Base-by-base conservation (phyloP, 2,329 filamentous ascomycete genomes). In the Colletotrichum tropicicola region DNA sequence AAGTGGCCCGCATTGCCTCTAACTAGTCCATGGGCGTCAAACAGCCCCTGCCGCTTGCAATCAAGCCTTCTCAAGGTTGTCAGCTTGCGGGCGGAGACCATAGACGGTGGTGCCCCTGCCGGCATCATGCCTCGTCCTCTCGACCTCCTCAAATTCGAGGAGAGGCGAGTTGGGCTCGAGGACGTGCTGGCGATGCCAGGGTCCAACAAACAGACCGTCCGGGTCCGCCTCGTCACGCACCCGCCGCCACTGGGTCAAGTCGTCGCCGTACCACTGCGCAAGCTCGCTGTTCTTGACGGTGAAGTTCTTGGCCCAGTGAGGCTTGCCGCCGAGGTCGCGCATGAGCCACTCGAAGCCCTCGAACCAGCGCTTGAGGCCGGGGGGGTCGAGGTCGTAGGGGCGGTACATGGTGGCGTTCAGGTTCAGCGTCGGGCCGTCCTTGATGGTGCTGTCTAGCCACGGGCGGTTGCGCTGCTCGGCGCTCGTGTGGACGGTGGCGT, bases 251-350 rank as follows among this genome's bases (percentile, higher is more conserved):
- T 86, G 79, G 15, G 83, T 79, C 64, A 97, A 81, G 55, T 90
- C 81, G 13, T 83, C 77, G 32, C 91, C 90, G 74, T 96, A 97
- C 77, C 93, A 88, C 2, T 77, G 75, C 60, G 87, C 84, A 43
- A 97, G 84, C 0, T 81, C 72, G 9, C 85, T 83, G 5, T 85
- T 83, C 10, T 85, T 84, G 51, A 84, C 82, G 54, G 83, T 82
- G 77, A 97, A 97, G 77, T 97, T 97, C 85, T 97, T 97, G 6
- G 94, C 94, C 92, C 94, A 97, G 79, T 97, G 94, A n/a, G 94
- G 94, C 49, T 87, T 87, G 12, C 91, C 94, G 57, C 91, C 92
- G 70, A 97, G 82, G 48, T 97, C 92, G 64, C 89, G 89, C 94
- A 97, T 97, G 45, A 97, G 83, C 84, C 91, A 95, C 78, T 97